Evolutionary conservation across 2,329 filamentous ascomycete genomes (phyloP), one percentile per base, ranked within the genome.

Genomic region (Penicillium sp.): DNA sequence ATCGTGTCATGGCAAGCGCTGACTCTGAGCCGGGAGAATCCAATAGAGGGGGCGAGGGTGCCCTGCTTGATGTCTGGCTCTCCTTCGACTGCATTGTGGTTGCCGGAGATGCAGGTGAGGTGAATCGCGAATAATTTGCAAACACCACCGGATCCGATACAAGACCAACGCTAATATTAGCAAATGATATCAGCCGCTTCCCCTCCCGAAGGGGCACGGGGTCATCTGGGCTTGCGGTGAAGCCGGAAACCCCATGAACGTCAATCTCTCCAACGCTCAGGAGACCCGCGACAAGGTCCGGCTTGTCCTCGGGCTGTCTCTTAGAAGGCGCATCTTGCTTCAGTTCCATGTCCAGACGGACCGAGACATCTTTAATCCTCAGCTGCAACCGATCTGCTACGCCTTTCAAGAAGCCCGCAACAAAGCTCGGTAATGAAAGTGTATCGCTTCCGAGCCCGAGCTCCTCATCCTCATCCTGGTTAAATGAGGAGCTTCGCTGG

Each of bases 381-480:
- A 87, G 71, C 61, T 83, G 79, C 49, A 86, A 71, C 31, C 84
- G 78, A 65, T 87, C 84, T 45, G 80, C 72, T 21, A 86, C 78
- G 11, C 84, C 84, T 66, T 84, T 82, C 19, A 88, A 68, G 53
- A 86, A 84, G n/a, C 75, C 81, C 19, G 83, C 80, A 44, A 88
- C 69, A 57, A 87, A 85, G n/a, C 75, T 78, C 22, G 85, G 85
- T 16, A 87, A 70, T 5, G 82, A 82, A 13, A 85, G 69, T 2
- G 79, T 77, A 43, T 80, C 79, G 16, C 81, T 82, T 9, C 85
- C 85, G 10, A 83, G 68, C 2, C 76, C 77, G 14, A 77, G 71
- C 35, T 82, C 80, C 50, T 83, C 81, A 24, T 83, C 81, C 31
- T 78, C 76, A 58, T 80, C 79, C 48, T 81, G 74, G 57, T 77